Evolutionary conservation across 2,329 filamentous ascomycete genomes (phyloP).

Genomic region (Malbranchea zuffiana): DNA sequence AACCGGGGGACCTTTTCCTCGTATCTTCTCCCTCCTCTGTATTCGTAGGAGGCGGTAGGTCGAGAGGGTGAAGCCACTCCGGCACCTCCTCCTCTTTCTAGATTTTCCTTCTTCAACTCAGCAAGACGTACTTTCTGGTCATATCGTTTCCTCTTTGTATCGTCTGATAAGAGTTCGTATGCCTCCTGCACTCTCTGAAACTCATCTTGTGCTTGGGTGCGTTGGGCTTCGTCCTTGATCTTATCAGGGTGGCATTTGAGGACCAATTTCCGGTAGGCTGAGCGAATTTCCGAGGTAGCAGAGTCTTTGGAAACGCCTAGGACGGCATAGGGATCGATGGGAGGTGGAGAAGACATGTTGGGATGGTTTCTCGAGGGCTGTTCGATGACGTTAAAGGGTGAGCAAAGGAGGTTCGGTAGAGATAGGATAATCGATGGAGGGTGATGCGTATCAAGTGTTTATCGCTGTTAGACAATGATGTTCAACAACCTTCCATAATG

Average conservation of each 20-base stretch:
- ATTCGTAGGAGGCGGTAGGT: conserved; percentile 24
- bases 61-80: conserved; percentile 5
- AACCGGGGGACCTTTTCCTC: conserved; percentile 33
- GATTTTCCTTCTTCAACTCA: conserved; percentile 49
- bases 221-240: conserved; percentile 64
- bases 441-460: too few species aligned
- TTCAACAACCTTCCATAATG: too few species aligned
- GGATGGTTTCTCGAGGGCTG: not conserved
- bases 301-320: conserved; percentile 66
- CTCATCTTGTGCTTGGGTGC: conserved; percentile 68
- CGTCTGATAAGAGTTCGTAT: conserved; percentile 80
- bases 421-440: too few species aligned
- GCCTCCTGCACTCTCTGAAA: conserved; percentile 89
- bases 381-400: too few species aligned
- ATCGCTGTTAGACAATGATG: too few species aligned
- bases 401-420: too few species aligned
- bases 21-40: conserved; percentile 33
- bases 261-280: conserved; percentile 72
- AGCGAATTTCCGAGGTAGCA: conserved; percentile 59
- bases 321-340: conserved; percentile 63
- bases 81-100: not conserved
- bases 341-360: not conserved
- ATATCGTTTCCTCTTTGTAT: conserved; percentile 60
- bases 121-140: conserved; percentile 62
- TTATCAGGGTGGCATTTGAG: conserved; percentile 89